Base-by-base conservation (phyloP, 176 grass and related monocot species). In the Themeda triandra region DNA sequence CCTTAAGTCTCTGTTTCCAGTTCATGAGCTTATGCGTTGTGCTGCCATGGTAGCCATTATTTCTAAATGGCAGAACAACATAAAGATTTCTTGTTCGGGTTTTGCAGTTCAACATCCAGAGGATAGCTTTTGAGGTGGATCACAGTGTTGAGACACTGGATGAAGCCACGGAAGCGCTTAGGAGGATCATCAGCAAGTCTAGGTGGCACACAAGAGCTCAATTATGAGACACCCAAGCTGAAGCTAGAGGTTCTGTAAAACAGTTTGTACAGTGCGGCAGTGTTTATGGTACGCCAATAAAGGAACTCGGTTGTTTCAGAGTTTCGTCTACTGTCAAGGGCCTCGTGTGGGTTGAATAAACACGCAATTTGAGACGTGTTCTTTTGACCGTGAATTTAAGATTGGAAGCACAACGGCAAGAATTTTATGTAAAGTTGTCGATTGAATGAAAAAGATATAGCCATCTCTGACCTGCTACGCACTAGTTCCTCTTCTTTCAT, bases 41-140 rank as follows among this genome's bases (percentile, higher is more conserved):
- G 41, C 29, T 75, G 14, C 14, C 39, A 66, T 74, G 53, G 9
- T 31, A 24, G 25, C 27, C 7, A 54, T 64, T 49, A 19, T 33
- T 46, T 83, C 56, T 74, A 73, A 21, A 10, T 13, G 25, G 27
- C 40, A 51, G 63, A 23, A 69, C n/a, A 7, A 9, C 18, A 60
- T 6, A 35, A 66, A 56, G 15, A n/a, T 13, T 59, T 84, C 2
- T 46, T 66, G 24, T 42, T 13, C 1, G 17, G n/a, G 7, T 84
- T 60, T 48, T 76, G 41, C 79, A 92, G 93, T 95, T 90, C 84
- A 91, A 91, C 87, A 88, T 95, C 53, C 93, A 92, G 83, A 95
- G 93, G 75, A 60, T 95, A 54, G 87, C 90, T 11, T 95, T 92
- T 69, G 88, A 90, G 58, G 78, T 88, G 42, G 90, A 90, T 42